These are phyloP conservation scores for Lecanicillium sp. DNA, from an alignment of 2,329 filamentous ascomycete species.

Conservation along the genomic window DNA sequence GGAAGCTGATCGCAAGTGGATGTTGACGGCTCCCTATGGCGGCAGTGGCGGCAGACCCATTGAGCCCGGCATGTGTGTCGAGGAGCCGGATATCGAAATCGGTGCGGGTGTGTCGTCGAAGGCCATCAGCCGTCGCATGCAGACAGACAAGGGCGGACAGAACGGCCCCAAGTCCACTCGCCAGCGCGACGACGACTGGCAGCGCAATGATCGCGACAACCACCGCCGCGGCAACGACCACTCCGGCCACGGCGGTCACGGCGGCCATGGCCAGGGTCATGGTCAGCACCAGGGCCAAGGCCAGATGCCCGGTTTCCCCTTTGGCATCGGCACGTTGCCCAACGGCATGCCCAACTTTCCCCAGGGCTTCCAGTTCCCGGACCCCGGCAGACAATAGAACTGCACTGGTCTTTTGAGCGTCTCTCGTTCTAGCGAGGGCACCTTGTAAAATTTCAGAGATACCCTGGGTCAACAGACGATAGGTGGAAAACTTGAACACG, in stretches of 20 bases:
- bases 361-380: constrained; percentile 33
- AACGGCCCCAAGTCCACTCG: constrained; percentile 60
- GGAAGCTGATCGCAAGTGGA: constrained; percentile 96
- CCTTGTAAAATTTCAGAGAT: background rate
- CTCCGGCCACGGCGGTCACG: constrained; percentile 15
- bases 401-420: too few relatives aligned
- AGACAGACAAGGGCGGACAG: constrained; percentile 60
- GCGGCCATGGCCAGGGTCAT: constrained; percentile 14
- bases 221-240: constrained; percentile 23
- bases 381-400: constrained; percentile 23
- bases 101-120: constrained; percentile 96
- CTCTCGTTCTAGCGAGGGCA: background rate
- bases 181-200: constrained; percentile 32
- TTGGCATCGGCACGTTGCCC: constrained; percentile 26
- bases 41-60: constrained; percentile 82
- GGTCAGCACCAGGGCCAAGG: constrained; percentile 17
- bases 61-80: constrained; percentile 78
- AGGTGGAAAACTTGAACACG: too few relatives aligned
- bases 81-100: constrained; percentile 98
- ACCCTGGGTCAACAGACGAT: too few relatives aligned
- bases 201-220: constrained; percentile 7
- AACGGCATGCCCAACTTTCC: constrained; percentile 40
- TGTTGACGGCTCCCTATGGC: constrained; percentile 86
- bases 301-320: constrained; percentile 28
- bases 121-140: constrained; percentile 64